Base-by-base conservation (phyloP, 495 filamentous ascomycete genomes). In the Penicillium parvum region DNA sequence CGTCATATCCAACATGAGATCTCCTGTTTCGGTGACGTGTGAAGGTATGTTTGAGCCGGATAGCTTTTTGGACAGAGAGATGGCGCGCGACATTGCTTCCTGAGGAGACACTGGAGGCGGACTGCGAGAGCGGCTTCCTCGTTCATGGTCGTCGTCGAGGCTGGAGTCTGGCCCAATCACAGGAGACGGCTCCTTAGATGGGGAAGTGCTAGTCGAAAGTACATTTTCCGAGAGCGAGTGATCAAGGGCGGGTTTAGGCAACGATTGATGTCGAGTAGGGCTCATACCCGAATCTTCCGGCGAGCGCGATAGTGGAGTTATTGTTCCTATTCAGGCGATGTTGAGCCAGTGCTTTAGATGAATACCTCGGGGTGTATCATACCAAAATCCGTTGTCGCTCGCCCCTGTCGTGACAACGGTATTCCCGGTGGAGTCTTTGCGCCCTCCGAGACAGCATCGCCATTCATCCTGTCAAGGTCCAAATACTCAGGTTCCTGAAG, bases 1-100 rank as follows among this genome's bases (percentile, higher is more conserved):
- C 3, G 90, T 91, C 90, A 98, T 96, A 57, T 98, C 92, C 44
- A 98, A 66, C 91, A 96, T 97, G 23, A 98, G 69, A 64, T 98
- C 94, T n/a, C 94, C 92, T 1, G 76, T 85, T 18, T 96, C 91
- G 3, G 82, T 97, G 22, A 98, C 80, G 51, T 90, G 86, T 20
- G 85, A 90, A 12, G 84, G 88, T 38, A 98, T 98, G 57, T 97
- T 96, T 20, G 88, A 92, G 1, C 75, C 78, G 16, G 85, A 85
- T 8, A 98, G 72, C 60, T 94, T 88, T 58, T 90, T 85, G 15
- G 90, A 96, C 4, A 98, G 72, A 12, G 85, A 79, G 42, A 86
- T 81, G 4, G 92, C 94, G 43, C 94, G 81, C 29, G 84, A 79
- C 29, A 92, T 75, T 16, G 92, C 90, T 50, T 92, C 88, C 45